Percentiles rank a stretch among this genome's conserved stretches.
Evolutionary conservation across 2,329 filamentous ascomycete genomes (phyloP).

Genomic region (Dactylonectria estremocensis): DNA sequence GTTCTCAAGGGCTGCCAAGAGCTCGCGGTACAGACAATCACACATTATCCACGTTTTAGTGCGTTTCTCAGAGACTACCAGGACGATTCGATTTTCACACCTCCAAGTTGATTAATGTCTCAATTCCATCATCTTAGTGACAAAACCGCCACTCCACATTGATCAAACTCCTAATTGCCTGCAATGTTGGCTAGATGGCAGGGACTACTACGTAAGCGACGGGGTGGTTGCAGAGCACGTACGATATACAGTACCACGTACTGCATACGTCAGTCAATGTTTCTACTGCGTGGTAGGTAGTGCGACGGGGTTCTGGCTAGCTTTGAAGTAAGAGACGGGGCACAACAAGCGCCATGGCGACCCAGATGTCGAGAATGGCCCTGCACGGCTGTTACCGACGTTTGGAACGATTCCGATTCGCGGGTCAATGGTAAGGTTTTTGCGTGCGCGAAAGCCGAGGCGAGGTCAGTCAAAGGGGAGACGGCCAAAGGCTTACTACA

Average conservation of each 20-base stretch:
- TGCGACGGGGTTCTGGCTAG: neutral
- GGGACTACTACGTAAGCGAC: neutral
- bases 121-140: conserved; percentile 1
- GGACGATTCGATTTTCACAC: neutral
- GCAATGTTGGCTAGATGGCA: neutral
- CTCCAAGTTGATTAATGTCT: neutral
- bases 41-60: neutral
- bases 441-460: conserved; percentile 33
- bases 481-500: conserved; percentile 15
- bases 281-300: too few species aligned
- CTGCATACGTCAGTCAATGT: neutral
- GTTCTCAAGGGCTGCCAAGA: too few species aligned
- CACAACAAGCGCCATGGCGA: conserved; percentile 26
- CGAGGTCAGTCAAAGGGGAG: conserved; percentile 33
- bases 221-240: neutral
- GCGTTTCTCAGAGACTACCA: neutral
- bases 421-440: conserved; percentile 39
- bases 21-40: too few species aligned
- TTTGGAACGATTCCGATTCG: conserved; percentile 47
- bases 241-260: neutral
- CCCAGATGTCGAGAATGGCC: conserved; percentile 31
- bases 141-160: conserved; percentile 7
- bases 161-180: neutral
- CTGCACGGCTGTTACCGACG: conserved; percentile 33
- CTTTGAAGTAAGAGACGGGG: conserved; percentile 8